Conservation (phyloP, 768 basidiomycete species). For the Mrakia blollopis region DNA sequence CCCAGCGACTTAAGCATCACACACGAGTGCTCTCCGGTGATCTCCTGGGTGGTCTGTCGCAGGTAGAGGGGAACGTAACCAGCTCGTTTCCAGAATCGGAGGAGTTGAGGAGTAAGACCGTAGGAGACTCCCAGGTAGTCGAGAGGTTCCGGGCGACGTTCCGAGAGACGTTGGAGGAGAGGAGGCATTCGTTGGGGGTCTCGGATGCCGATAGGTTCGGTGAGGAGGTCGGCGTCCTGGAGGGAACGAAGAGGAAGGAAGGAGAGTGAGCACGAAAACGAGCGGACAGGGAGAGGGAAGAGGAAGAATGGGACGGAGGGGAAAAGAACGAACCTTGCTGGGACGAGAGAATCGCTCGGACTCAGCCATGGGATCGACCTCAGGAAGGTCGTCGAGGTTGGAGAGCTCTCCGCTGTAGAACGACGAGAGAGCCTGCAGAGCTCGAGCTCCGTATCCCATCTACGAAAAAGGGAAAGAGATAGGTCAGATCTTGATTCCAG, state of each 20-base stretch:
- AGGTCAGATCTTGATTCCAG: background rate
- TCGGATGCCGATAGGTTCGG: constrained; percentile 68
- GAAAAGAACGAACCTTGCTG: constrained; percentile 25
- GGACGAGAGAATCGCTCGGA: constrained; percentile 18
- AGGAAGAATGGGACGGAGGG: background rate
- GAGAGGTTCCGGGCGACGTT: constrained; percentile 79
- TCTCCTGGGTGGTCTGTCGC: constrained; percentile 85
- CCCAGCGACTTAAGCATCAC: constrained; percentile 82
- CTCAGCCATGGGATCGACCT: constrained; percentile 48
- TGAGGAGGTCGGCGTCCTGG: constrained; percentile 59
- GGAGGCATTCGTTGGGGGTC: constrained; percentile 79
- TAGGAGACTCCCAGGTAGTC: constrained; percentile 97
- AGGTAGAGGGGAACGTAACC: constrained; percentile 88
- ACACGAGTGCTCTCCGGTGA: constrained; percentile 94
- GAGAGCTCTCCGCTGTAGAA: constrained; percentile 93
- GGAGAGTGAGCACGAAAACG: too few species aligned
- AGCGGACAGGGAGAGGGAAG: background rate
- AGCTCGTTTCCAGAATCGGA: constrained; percentile 93
- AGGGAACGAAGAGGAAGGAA: background rate
- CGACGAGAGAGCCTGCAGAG: constrained; percentile 75
- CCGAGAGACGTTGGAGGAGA: constrained; percentile 79
- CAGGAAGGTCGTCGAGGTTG: constrained; percentile 67
- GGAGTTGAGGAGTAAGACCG: constrained; percentile 77
- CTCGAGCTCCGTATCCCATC: constrained; percentile 96
- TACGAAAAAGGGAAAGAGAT: constrained; percentile 41